Base-by-base conservation (phyloP, 2,329 filamentous ascomycete genomes). In the Fusarium camptoceras region DNA sequence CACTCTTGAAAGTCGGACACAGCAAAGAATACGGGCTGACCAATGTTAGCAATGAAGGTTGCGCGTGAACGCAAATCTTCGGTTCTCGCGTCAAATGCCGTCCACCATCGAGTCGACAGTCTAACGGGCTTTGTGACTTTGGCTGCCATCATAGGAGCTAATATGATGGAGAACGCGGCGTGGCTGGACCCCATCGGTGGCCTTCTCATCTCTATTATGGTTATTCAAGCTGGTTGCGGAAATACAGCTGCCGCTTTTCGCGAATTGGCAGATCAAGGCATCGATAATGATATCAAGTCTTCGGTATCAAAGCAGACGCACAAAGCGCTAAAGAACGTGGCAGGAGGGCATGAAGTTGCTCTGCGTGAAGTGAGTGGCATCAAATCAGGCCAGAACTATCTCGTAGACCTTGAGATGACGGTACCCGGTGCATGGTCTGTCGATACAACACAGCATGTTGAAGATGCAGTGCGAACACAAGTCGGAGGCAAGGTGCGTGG, bases 161-260 rank as follows among this genome's bases (percentile, higher is more conserved):
- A 98, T 80, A 85, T 97, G 55, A 86, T 98, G 70, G 87, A 91
- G 59, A 91, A 94, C 76, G 94, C 95, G 55, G 88, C 92, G 30
- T 98, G 96, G 94, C 86, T 98, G 53, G 96, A 99, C 79, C 94
- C 96, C 12, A 92, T 98, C 30, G 96, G 96, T 58, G 94, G 96
- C 12, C 86, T 99, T 7, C 83, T 98, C 62, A 98, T 99, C 74
- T 97, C 94, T 16, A 83, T 95, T 66, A 92, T 99, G 88, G 95
- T 99, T 31, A 91, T 98, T 71, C 92, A 92, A 76, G 96, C 94
- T 43, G 96, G 96, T 24, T 92, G 89, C 83, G 89, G 89, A 70
- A 99, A 99, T 82, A 97, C 94, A 0, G 85, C 90, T 56, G 87
- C 91, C 15, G 91, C 96, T 8, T 83, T 99, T 14, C 87, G 94